phyloP scores from a whole-genome alignment of 2,329 filamentous ascomycete species.

The Aspergillus sp. region DNA sequence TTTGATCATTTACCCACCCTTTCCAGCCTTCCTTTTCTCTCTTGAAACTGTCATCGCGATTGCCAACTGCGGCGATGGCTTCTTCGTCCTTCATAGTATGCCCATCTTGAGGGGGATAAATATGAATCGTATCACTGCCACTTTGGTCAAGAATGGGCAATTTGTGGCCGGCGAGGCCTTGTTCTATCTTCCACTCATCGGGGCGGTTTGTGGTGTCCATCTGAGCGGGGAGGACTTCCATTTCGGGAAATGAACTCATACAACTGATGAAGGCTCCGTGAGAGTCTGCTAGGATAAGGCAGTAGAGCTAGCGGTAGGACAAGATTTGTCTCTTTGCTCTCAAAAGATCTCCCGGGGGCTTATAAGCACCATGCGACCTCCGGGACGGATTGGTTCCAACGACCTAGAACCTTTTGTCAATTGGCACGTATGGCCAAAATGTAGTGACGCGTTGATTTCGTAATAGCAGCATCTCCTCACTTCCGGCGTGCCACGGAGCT shows the following conservation, averaged over 20 bases:
- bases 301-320: no score
- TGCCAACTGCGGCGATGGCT: constrained; percentile 42
- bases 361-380: no score
- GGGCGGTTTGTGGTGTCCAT: constrained; percentile 26
- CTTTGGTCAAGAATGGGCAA: constrained; percentile 51
- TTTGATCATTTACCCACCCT: constrained; percentile 28
- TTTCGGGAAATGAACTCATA: neutral
- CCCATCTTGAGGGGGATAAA: constrained; percentile 25
- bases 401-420: no score
- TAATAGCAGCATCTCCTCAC: no score
- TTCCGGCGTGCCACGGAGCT: no score
- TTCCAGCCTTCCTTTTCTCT: constrained; percentile 50
- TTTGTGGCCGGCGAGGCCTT: constrained; percentile 49
- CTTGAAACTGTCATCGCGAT: constrained; percentile 41
- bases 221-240: neutral
- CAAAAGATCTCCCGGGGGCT: no score
- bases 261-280: no score
- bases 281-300: no score
- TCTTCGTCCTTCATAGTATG: constrained; percentile 42
- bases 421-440: no score
- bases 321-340: no score
- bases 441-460: no score
- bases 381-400: no score
- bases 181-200: constrained; percentile 57
- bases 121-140: constrained; percentile 32